phyloP scores from a whole-genome alignment of 2,329 filamentous ascomycete genomes.

The Penicillium concentricum region DNA sequence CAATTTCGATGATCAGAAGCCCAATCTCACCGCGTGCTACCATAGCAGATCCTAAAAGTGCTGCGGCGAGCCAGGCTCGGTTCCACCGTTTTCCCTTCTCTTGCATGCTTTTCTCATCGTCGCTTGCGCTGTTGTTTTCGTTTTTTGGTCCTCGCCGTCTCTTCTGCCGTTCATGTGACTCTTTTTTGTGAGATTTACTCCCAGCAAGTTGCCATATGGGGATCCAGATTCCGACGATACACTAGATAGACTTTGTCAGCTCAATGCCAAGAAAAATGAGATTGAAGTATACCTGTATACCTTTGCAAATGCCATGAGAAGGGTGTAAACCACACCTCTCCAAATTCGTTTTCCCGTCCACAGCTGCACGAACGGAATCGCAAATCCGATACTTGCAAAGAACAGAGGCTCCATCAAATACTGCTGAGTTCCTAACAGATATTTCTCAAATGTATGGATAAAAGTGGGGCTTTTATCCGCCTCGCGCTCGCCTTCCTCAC shows the following conservation, averaged over 20 bases:
- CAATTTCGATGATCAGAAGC: constrained; percentile 34
- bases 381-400: constrained; percentile 34
- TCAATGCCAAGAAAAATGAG: no score
- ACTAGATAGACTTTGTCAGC: constrained; percentile 16
- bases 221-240: constrained; percentile 31
- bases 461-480: constrained; percentile 39
- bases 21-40: constrained; percentile 36
- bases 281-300: constrained; percentile 7
- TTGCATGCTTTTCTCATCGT: neutral
- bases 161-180: neutral
- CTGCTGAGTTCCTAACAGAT: constrained; percentile 36
- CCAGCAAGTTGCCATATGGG: constrained; percentile 20
- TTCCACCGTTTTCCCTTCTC: neutral
- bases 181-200: neutral
- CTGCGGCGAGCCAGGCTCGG: constrained; percentile 21
- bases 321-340: constrained; percentile 30
- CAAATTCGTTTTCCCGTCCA: constrained; percentile 36
- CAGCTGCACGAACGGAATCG: constrained; percentile 32
- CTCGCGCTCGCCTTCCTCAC: constrained; percentile 35
- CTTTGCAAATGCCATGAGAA: constrained; percentile 33
- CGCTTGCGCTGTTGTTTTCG: neutral
- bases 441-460: constrained; percentile 41
- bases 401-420: constrained; percentile 36
- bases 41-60: constrained; percentile 34
- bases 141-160: neutral